Evolutionary conservation across 345 rosid species (phyloP).

Genomic region (Brassica incana): DNA sequence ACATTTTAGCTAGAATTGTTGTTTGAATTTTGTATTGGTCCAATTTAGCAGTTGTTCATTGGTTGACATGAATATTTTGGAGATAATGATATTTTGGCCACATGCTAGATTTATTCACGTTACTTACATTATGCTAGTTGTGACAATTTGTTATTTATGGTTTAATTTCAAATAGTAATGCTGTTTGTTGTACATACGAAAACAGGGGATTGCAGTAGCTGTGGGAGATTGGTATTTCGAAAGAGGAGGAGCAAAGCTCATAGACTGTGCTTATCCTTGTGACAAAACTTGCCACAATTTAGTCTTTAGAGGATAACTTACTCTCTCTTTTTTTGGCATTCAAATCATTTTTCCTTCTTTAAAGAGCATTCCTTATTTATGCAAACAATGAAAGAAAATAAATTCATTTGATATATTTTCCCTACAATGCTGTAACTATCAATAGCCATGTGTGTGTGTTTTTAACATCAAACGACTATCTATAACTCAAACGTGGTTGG

Average conservation of each 20-base stretch:
- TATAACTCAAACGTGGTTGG: no score
- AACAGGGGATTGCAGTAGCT: conserved; percentile 82
- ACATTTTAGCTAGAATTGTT: background rate
- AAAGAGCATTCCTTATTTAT: background rate
- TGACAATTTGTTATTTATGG: background rate
- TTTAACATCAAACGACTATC: no score
- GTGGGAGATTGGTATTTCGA: conserved; percentile 96
- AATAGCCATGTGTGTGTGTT: background rate
- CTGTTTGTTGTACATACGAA: conserved; percentile 10
- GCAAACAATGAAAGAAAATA: background rate
- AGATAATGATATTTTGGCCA: background rate
- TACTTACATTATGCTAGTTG: background rate
- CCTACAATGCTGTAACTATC: background rate
- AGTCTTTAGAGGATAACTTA: conserved; percentile 50
- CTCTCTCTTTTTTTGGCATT: background rate
- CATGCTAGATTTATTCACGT: background rate
- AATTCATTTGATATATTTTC: background rate
- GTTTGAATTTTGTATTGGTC: background rate
- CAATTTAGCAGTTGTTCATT: background rate
- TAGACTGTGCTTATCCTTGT: conserved; percentile 91
- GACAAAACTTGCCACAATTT: conserved; percentile 92
- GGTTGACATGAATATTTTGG: background rate
- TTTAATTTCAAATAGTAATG: background rate
- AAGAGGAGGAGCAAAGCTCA: conserved; percentile 55
- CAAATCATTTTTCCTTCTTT: background rate